Base-by-base conservation (phyloP, 768 basidiomycete genomes). In the Asterophora parasitica region DNA sequence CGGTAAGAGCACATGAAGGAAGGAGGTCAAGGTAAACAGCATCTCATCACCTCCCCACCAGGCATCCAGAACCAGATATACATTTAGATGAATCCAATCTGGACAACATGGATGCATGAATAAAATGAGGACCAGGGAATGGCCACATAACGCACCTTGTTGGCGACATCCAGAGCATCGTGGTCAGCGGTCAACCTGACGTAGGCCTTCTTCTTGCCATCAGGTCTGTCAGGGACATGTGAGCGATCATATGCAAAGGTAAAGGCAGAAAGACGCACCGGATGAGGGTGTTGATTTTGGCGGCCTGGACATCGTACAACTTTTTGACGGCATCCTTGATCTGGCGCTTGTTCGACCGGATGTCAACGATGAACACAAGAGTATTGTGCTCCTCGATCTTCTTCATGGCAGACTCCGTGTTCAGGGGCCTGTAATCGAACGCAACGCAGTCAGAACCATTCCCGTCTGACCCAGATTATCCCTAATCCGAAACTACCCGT, bases 311-410 rank as follows among this genome's bases (percentile, higher is more conserved):
- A 63, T 96, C 94, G 70, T 97, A 98, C 61, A 99, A 70, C 82
- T 96, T 96, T 83, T 97, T 97, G 60, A 99, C 93, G 1, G 96
- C 96, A 61, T 97, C 92, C 82, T 93, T 95, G 76, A 98, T 98
- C 72, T 99, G 92, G 39, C 92, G 83, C 82, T 99, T 99, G 83
- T 96, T 99, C 58, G 92, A 75, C 66, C 82, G 85, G 69, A 97
- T 63, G 70, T 97, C 94, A 44, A 96, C 93, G 52, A 98, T 85
- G 78, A 98, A 99, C 51, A 99, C 96, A 49, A 98, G 82, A 27
- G 96, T 99, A 73, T 99, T 98, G 79, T 97, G 85, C 71, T 97
- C 95, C 79, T 99, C 95, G 49, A 99, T 99, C 82, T 99, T 96
- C 82, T 97, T 95, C 95, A 98, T 97, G 53, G 95, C 94, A 10